Evolutionary conservation across 352 stramenopile species (phyloP), one percentile per base, ranked within the genome.

Genomic region (Globisporangium rhizosaccharum): DNA sequence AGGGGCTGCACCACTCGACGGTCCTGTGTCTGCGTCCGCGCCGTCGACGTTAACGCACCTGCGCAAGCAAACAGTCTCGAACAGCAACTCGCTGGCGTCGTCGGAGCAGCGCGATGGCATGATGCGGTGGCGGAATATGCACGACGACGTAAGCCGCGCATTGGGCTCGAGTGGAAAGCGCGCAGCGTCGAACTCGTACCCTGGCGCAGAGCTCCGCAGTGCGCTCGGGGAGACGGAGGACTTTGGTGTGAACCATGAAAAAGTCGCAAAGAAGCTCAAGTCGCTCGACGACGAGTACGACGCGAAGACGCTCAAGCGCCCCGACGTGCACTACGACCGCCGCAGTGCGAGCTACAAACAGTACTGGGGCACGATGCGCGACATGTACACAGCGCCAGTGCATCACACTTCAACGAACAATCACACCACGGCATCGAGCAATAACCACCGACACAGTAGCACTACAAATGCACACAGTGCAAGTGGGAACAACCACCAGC

Each of bases 221-320:
- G 14, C 46, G 44, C 37, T 60, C 28, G 59, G 52, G 23, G 72
- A 89, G 54, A 79, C 74, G 0, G 76, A 76, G 15, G 78, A 87
- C 26, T 78, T 91, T 14, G 66, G 67, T 3, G 59, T 70, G 36
- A 86, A 87, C 70, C 85, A 82, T 51, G 75, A 87, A 51, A 70
- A 69, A n/a, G 76, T 85, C 39, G 77, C 77, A 20, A 86, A 87
- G 57, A 89, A 88, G 59, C 75, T 89, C 41, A 85, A 80, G 56
- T 86, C 76, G 14, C 66, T 89, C 15, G 79, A 91, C 44, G 77
- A 75, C n/a, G 79, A 89, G 66, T 91, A 85, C 66, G 72, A 83
- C 50, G 79, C 77, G 25, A 87, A 79, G 45, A 73, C 71, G 50
- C 71, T 86, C 46, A 72, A 70, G 25, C 62, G 59, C 10, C 61